Base-by-base conservation (phyloP, 1,284 basidiomycete genomes). In the Tylopilus sp. region DNA sequence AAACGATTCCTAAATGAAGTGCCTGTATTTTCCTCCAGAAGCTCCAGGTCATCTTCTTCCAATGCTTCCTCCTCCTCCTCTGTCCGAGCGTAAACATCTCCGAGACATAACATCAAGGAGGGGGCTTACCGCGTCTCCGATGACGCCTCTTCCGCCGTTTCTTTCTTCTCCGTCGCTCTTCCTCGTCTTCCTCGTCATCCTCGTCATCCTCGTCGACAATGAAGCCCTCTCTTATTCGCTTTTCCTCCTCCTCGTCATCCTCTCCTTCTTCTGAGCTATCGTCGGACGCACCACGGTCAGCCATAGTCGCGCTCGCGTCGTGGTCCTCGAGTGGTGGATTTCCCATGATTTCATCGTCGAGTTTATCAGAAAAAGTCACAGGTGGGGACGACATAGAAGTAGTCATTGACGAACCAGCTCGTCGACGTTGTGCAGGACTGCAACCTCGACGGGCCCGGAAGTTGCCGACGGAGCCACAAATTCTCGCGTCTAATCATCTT, bases 11-110 rank as follows among this genome's bases (percentile, higher is more conserved):
- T 79, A 69, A 82, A 84, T 3, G 79, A 76, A 18, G 80, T 78
- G 9, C 96, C 94, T 4, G 92, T 93, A 60, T 98, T 99, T 75
- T 99, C 97, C 63, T 92, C 91, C 19, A 99, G 69, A 9, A 99
- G 78, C 46, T 96, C 95, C 46, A 99, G 71, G 64, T 99, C 97
- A 62, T 99, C 97, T 47, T 98, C 96, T 57, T 97, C 94, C 38
- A 97, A 73, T n/a, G 76, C 89, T 51, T 86, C 83, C 4, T 86
- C 81, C 49, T 82, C 79, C 44, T 77, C 77, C 53, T 58, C 53
- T 62, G 46, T 41, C 8, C 25, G n/a, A 56, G 43, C 42, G 35
- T 66, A 13, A 63, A 51, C 34, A 42, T 41, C 2, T 50, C 21
- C 3, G 9, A 45, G 35, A 49, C 25, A 49, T 30, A 29, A 41